phyloP scores from a whole-genome alignment of 2,329 filamentous ascomycete genomes.

The Pseudocercospora crystallina region DNA sequence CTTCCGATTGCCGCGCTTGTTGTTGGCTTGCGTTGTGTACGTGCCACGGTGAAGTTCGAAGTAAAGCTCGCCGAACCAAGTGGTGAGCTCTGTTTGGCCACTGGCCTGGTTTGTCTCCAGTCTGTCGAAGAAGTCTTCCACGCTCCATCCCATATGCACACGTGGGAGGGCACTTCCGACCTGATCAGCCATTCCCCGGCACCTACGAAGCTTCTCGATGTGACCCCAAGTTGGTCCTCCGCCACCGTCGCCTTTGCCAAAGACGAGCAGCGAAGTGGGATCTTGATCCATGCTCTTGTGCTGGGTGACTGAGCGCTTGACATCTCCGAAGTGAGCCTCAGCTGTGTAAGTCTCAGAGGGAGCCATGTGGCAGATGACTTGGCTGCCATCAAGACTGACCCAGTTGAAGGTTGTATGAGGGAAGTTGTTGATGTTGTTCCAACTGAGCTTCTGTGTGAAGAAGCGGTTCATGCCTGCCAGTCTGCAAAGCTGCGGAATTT shows the following conservation, averaged over 20 bases:
- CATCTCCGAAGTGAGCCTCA: conserved; percentile 89
- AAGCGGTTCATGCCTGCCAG: conserved; percentile 95
- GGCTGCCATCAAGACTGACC: conserved; percentile 92
- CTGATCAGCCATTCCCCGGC: conserved; percentile 86
- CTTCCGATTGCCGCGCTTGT: conserved; percentile 90
- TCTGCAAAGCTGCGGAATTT: conserved; percentile 89
- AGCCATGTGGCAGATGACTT: conserved; percentile 97
- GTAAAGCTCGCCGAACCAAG: conserved; percentile 98
- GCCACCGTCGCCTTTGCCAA: conserved; percentile 94
- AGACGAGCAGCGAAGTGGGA: conserved; percentile 83
- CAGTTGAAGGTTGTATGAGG: conserved; percentile 99
- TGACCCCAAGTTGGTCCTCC: conserved; percentile 93
- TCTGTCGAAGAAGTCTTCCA: conserved; percentile 90
- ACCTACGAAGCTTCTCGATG: conserved; percentile 89
- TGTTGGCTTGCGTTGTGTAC: conserved; percentile 88
- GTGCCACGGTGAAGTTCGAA: conserved; percentile 96
- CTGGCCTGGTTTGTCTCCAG: conserved; percentile 72
- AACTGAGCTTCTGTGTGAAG: conserved; percentile 97
- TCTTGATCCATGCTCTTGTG: conserved; percentile 97
- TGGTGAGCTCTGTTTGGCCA: conserved; percentile 70
- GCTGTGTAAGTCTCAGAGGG: conserved; percentile 95
- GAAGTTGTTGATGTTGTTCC: conserved; percentile 99
- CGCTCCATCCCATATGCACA: conserved; percentile 82
- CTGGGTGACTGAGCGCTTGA: conserved; percentile 82
- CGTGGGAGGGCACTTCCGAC: conserved; percentile 73